These are phyloP conservation scores for Rhodotorula sp. DNA, from an alignment of 1,284 basidiomycete genomes.

Conservation along the genomic window DNA sequence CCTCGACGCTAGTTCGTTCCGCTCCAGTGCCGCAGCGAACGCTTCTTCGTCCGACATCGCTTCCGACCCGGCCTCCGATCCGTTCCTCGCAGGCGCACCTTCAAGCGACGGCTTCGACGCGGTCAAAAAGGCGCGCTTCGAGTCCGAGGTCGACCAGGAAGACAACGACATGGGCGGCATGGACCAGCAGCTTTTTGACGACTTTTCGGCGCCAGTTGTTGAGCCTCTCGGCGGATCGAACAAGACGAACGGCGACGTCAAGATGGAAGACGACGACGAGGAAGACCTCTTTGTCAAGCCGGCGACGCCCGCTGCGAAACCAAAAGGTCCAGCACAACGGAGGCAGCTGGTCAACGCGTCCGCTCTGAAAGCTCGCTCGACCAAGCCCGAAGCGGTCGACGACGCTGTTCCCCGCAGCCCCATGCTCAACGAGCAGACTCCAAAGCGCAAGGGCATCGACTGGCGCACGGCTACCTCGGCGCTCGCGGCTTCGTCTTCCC, in stretches of 20 bases:
- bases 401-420: conserved; percentile 28
- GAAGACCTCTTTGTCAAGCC: conserved; percentile 43
- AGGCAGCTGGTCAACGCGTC: conserved; percentile 51
- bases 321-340: conserved; percentile 43
- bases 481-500: conserved; percentile 23
- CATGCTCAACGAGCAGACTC: conserved; percentile 69
- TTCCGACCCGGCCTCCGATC: conserved; percentile 20
- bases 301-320: conserved; percentile 39
- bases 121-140: conserved; percentile 32
- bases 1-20: conserved; percentile 14
- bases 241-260: conserved; percentile 21
- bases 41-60: conserved; percentile 8
- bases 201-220: background rate
- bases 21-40: conserved; percentile 1
- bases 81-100: conserved; percentile 9
- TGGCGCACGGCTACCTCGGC: conserved; percentile 35
- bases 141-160: conserved; percentile 7
- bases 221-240: conserved; percentile 14
- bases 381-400: conserved; percentile 33
- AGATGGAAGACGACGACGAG: conserved; percentile 47
- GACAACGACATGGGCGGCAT: conserved; percentile 26
- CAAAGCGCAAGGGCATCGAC: conserved; percentile 38
- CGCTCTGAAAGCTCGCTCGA: conserved; percentile 8
- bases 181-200: conserved; percentile 14
- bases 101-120: conserved; percentile 36